phyloP scores from a whole-genome alignment of 345 rosid genomes.

The Melastoma malabathricum region DNA sequence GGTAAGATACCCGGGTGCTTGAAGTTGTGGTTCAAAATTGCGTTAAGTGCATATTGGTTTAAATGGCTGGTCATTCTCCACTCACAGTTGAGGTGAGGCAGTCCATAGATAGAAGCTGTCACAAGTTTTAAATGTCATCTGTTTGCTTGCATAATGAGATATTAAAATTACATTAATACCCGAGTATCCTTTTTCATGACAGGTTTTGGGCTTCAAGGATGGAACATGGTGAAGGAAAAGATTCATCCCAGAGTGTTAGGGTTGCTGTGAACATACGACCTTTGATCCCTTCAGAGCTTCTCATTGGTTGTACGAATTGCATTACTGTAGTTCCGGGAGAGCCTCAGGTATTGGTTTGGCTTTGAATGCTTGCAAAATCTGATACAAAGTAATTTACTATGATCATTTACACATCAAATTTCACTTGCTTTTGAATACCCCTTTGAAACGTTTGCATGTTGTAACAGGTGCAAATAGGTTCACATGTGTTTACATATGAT shows the following conservation, averaged over 20 bases:
- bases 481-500: constrained; percentile 80
- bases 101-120: too few species aligned
- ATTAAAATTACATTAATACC: too few species aligned
- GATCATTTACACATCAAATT: background rate
- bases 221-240: constrained; percentile 10
- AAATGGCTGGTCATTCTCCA: too few species aligned
- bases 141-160: too few species aligned
- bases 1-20: too few species aligned
- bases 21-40: too few species aligned
- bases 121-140: too few species aligned
- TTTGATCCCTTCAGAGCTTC: constrained; percentile 75
- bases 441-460: background rate
- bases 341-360: constrained; percentile 49
- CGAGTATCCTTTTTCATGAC: too few species aligned
- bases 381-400: background rate
- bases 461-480: constrained; percentile 67
- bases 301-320: constrained; percentile 79
- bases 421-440: background rate
- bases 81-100: too few species aligned
- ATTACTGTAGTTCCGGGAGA: constrained; percentile 69
- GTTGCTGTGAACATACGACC: constrained; percentile 92
- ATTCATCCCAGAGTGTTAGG: constrained; percentile 44
- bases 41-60: too few species aligned
- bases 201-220: too few species aligned
- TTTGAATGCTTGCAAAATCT: too few species aligned